Evolutionary conservation across 192 early-diverging fungal species (phyloP).

Genomic region (Phycomyces blakesleeanus): DNA sequence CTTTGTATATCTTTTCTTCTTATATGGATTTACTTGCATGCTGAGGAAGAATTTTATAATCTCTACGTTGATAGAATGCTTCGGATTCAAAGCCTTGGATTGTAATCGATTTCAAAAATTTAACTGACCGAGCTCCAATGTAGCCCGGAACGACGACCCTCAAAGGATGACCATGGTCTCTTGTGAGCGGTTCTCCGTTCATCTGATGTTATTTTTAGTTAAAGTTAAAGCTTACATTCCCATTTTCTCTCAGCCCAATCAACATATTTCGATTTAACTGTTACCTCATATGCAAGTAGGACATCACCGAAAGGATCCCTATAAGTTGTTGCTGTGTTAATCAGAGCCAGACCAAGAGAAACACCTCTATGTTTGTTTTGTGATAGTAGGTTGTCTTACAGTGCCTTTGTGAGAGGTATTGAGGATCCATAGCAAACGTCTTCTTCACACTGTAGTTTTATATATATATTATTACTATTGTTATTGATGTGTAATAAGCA

Average conservation of each 20-base stretch:
- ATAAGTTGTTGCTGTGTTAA: neutral
- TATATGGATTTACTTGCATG: slow-evolving; percentile 38
- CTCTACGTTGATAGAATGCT: slow-evolving; percentile 70
- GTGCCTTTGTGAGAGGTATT: slow-evolving; percentile 61
- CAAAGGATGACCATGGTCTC: slow-evolving; percentile 85
- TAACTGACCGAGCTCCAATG: slow-evolving; percentile 90
- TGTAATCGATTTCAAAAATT: slow-evolving; percentile 74
- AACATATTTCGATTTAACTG: neutral
- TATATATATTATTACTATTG: neutral
- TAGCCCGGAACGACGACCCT: slow-evolving; percentile 87
- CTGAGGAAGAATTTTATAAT: slow-evolving; percentile 84
- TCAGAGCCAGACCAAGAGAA: neutral
- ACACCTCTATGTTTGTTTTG: too few relatives aligned
- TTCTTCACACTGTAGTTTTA: slow-evolving; percentile 40
- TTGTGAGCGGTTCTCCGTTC: slow-evolving; percentile 68
- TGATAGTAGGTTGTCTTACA: slow-evolving; percentile 38
- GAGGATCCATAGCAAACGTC: slow-evolving; percentile 69
- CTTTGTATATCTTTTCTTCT: slow-evolving; percentile 24
- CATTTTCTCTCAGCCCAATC: too few relatives aligned
- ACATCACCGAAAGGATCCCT: slow-evolving; percentile 63
- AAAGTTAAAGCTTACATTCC: slow-evolving; percentile 10
- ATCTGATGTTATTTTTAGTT: slow-evolving; percentile 49
- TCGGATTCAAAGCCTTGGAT: slow-evolving; percentile 64
- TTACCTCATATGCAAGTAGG: slow-evolving; percentile 71
- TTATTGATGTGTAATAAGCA: too few relatives aligned